Conservation (phyloP, 169 alveolate genomes). For the Cryptosporidium tyzzeri region DNA sequence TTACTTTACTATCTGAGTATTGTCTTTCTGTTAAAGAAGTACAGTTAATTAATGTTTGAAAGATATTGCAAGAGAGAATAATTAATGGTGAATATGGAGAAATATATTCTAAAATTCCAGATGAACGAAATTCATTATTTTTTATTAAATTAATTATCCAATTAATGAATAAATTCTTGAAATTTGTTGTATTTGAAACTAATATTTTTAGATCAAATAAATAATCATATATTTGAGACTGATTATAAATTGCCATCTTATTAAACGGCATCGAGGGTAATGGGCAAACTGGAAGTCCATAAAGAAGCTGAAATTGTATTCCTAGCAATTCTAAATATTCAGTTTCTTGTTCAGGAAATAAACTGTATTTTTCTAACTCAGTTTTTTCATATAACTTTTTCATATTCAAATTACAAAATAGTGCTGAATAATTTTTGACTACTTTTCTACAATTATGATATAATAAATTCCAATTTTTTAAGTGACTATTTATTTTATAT, state of each 20-base stretch:
- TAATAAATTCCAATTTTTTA: neutral
- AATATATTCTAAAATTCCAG: slow-evolving; percentile 15
- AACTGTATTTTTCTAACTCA: neutral
- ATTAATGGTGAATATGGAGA: slow-evolving; percentile 61
- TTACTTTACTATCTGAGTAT: slow-evolving; percentile 36
- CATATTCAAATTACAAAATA: neutral
- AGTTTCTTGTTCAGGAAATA: slow-evolving; percentile 47
- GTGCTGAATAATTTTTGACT: neutral
- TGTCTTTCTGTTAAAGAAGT: slow-evolving; percentile 72
- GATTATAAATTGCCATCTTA: slow-evolving; percentile 32
- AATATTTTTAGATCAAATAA: neutral
- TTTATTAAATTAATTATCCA: neutral
- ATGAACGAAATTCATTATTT: neutral
- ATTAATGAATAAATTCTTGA: slow-evolving; percentile 11
- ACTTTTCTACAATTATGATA: neutral
- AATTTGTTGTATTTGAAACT: neutral
- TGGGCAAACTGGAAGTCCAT: slow-evolving; percentile 75
- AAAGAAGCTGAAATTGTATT: slow-evolving; percentile 33
- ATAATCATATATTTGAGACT: neutral
- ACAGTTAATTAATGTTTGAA: slow-evolving; percentile 17
- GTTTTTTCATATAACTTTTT: neutral
- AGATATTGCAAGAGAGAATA: slow-evolving; percentile 34
- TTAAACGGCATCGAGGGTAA: slow-evolving; percentile 56
- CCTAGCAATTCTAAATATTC: slow-evolving; percentile 70
- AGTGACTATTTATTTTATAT: neutral